Percentiles rank a stretch among this genome's conserved stretches.
phyloP scores from a whole-genome alignment of 1,139 yeast genomes.

The Lodderomyces orthopsilosis region DNA sequence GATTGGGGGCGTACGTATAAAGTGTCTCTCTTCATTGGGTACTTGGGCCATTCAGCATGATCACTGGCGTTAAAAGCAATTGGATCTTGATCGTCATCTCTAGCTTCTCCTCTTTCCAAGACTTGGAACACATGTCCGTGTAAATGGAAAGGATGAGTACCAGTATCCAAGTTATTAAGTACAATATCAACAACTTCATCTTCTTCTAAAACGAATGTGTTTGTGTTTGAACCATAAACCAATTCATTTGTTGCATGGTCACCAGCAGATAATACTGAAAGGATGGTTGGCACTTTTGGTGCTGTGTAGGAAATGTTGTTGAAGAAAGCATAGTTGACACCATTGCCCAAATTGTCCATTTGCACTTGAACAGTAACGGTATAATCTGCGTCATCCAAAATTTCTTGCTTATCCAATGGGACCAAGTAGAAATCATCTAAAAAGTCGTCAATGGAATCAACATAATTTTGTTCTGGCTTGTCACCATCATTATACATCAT shows the following conservation, averaged over 20 bases:
- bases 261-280: slow-evolving; percentile 56
- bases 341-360: slow-evolving; percentile 71
- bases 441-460: slow-evolving; percentile 24
- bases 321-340: slow-evolving; percentile 73
- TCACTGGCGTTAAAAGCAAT: slow-evolving; percentile 45
- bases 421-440: slow-evolving; percentile 57
- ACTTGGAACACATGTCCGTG: slow-evolving; percentile 86
- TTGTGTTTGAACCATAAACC: slow-evolving; percentile 68
- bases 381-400: slow-evolving; percentile 60
- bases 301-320: slow-evolving; percentile 59
- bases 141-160: slow-evolving; percentile 86
- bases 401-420: slow-evolving; percentile 40
- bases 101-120: slow-evolving; percentile 53
- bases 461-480: slow-evolving; percentile 23
- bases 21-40: slow-evolving; percentile 66
- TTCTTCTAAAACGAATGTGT: slow-evolving; percentile 57
- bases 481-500: slow-evolving; percentile 45
- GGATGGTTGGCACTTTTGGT: slow-evolving; percentile 67
- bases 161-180: slow-evolving; percentile 73
- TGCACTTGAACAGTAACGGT: slow-evolving; percentile 55
- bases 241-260: slow-evolving; percentile 43
- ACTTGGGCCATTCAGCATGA: slow-evolving; percentile 55
- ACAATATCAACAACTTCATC: slow-evolving; percentile 69
- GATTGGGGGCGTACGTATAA: slow-evolving; percentile 65
- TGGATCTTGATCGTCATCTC: slow-evolving; percentile 47